Percentiles rank a stretch among this genome's conserved stretches.
Conservation (phyloP, 2,329 filamentous ascomycete species). For the Huntiella decipiens region DNA sequence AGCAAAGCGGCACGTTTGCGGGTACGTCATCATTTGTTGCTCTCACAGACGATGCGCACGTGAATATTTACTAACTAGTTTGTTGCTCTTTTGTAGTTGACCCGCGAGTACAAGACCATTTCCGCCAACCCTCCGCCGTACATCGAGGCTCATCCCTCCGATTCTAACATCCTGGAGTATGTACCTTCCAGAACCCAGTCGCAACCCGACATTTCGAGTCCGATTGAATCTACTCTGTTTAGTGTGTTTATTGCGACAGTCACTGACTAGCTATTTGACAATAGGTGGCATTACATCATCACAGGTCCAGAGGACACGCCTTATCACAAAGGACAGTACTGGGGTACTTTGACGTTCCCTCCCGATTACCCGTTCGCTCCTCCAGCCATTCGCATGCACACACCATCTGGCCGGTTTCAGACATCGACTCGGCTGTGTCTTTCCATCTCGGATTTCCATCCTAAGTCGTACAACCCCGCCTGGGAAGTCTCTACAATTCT, state of each 20-base stretch:
- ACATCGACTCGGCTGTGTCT: conserved; percentile 82
- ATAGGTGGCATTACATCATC: conserved; percentile 82
- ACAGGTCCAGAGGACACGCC: conserved; percentile 87
- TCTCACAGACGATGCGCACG: background rate
- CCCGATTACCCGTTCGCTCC: conserved; percentile 94
- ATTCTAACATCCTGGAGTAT: conserved; percentile 77
- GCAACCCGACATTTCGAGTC: background rate
- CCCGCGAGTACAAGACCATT: conserved; percentile 43
- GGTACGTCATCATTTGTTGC: conserved; percentile 24
- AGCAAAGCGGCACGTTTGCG: conserved; percentile 56
- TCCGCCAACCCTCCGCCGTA: conserved; percentile 66
- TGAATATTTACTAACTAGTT: background rate
- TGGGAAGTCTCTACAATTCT: conserved; percentile 97
- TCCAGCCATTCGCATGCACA: conserved; percentile 97
- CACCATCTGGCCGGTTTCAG: conserved; percentile 86
- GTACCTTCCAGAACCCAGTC: conserved; percentile 15
- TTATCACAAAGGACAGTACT: conserved; percentile 90
- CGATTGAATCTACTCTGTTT: background rate
- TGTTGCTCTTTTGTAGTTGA: conserved; percentile 24
- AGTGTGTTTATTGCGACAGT: conserved; percentile 1
- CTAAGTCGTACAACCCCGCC: conserved; percentile 92
- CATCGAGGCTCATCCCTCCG: conserved; percentile 75
- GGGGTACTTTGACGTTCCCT: conserved; percentile 91
- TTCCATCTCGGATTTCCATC: conserved; percentile 93
- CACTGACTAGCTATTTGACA: conserved; percentile 4